Evolutionary conservation across 768 basidiomycete genomes (phyloP), one percentile per base, ranked within the genome.

Genomic region (Serendipita sp.): DNA sequence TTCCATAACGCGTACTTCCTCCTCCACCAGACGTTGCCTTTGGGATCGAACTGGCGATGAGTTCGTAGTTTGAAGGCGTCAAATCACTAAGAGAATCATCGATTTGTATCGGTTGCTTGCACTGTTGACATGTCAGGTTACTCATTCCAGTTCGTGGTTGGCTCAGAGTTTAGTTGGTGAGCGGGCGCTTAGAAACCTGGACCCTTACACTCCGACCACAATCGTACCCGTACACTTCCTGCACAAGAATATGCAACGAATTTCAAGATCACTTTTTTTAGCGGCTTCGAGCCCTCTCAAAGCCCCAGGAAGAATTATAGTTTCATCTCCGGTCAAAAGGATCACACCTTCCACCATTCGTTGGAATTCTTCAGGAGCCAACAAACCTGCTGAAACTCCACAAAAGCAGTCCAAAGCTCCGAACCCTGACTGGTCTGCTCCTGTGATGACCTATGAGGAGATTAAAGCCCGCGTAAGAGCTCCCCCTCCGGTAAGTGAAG

Each of bases 41-140:
- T 44, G 88, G 85, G 16, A 89, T 74, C 63, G 80, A 78, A 28
- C 84, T 84, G 23, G 84, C 83, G 68, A 95, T 85, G 78, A 89
- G 85, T 72, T 92, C 89, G 74, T 92, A 90, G 34, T 88, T 85
- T 13, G 91, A 89, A 23, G 88, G 91, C 3, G 88, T 83, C 64
- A 95, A 78, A 72, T 91, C 88, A 58, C 88, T 79, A 13, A 96
- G 78, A n/a, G 92, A 93, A n/a, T 85, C 86, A 78, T 97, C 94
- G 69, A 92, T 81, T 83, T 91, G 86, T 38, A 96, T 76, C 3
- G 89, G 90, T 71, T 94, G 88, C 75, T 91, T 91, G 79, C 90
- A 92, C 75, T 92, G 90, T 71, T 91, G 89, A 70, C 90, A 92
- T 15, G 63, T 48, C 52, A 69, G 67, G 35, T 41, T 66, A 10